Evolutionary conservation across 1,139 yeast genomes (phyloP), one percentile per base, ranked within the genome.

Genomic region (Wickerhamomyces sp.): DNA sequence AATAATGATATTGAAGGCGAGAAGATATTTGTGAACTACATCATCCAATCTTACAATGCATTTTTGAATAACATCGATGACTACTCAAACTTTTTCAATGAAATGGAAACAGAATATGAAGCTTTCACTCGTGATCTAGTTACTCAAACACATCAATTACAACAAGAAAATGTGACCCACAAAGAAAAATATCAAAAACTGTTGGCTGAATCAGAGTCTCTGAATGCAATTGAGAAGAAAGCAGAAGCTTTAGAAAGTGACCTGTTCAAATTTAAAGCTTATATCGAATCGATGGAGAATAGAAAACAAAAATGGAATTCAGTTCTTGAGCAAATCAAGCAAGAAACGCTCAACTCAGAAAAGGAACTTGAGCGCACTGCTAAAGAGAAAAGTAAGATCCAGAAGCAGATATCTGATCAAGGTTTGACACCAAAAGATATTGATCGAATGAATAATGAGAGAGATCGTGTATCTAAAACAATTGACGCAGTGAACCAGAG

Each of bases 201-300:
- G 17, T 49, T 60, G 16, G 61, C 60, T 32, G 67, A 64, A 26
- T 64, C 68, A 19, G 68, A 68, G 36, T 65, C 58, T 47, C 64
- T 68, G 49, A 68, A 64, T 15, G 54, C 64, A 15, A 70, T 81
- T 17, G 75, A 75, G 46, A 70, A 72, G 50, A 81, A 82, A 55
- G 68, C 79, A 7, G 68, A 66, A 41, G 88, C 88, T 0, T 64
- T 89, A 41, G 84, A 82, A 50, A 76, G 78, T 43, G 97, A 89
- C 61, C 67, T 83, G 33, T 65, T 68, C 35, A 84, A 84, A 57
- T 84, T 86, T 56, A 73, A 77, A 51, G 82, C 78, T 16, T 86
- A 84, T 55, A 79, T 85, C 37, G 79, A 78, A 36, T 70, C 78
- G 10, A 80, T 85, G 75, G 78, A 81, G 48, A 65, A 69, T 26